These are phyloP conservation scores for Alternaria sp. DNA, from an alignment of 2,329 filamentous ascomycete genomes.

Conservation along the genomic window DNA sequence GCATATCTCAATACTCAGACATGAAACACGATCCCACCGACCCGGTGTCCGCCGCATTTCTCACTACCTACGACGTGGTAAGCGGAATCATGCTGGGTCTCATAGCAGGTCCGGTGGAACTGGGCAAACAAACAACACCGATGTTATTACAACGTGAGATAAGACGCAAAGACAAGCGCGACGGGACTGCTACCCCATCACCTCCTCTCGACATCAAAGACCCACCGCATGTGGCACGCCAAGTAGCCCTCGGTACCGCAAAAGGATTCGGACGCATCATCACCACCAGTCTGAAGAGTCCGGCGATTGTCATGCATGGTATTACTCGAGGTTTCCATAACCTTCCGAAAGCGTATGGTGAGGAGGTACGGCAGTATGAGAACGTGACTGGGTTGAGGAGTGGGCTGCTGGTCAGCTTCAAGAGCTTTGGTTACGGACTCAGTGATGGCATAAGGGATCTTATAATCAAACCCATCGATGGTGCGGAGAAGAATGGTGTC, in stretches of 20 bases:
- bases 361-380: constrained; percentile 74
- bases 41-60: constrained; percentile 24
- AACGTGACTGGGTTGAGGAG: constrained; percentile 77
- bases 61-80: constrained; percentile 32
- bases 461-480: constrained; percentile 76
- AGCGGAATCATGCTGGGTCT: constrained; percentile 29
- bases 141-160: neutral
- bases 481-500: constrained; percentile 65
- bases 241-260: constrained; percentile 68
- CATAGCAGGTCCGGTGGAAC: constrained; percentile 29
- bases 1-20: constrained; percentile 19
- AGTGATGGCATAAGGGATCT: constrained; percentile 81
- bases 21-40: constrained; percentile 31
- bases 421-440: constrained; percentile 76
- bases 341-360: constrained; percentile 80
- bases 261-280: constrained; percentile 73
- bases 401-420: constrained; percentile 76
- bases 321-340: constrained; percentile 87
- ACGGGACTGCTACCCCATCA: neutral
- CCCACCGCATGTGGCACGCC: constrained; percentile 33
- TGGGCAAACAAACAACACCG: constrained; percentile 21
- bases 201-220: neutral
- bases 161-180: neutral
- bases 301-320: constrained; percentile 80
- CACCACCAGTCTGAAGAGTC: constrained; percentile 72